Conservation (phyloP, 2,329 filamentous ascomycete species). For the Dothideomycetes sp. region DNA sequence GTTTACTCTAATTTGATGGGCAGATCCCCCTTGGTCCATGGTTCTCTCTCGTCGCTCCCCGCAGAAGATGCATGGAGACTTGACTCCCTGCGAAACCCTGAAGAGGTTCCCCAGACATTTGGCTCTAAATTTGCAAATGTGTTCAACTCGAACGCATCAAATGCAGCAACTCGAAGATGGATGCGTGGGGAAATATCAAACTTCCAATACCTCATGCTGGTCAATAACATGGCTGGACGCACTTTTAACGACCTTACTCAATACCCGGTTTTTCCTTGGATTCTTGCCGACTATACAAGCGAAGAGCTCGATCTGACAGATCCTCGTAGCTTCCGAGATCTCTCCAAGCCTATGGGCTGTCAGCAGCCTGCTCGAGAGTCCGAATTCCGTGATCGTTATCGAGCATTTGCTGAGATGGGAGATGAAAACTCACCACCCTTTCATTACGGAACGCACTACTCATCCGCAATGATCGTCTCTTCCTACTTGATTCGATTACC, state of each 20-base stretch:
- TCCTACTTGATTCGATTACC: conserved; percentile 92
- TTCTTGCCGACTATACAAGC: conserved; percentile 90
- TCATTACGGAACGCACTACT: conserved; percentile 97
- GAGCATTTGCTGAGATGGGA: conserved; percentile 81
- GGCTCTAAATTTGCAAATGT: conserved; percentile 87
- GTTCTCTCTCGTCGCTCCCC: conserved; percentile 47
- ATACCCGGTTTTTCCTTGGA: conserved; percentile 97
- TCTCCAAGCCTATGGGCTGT: conserved; percentile 94
- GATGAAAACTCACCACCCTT: conserved; percentile 69
- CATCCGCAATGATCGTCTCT: conserved; percentile 96
- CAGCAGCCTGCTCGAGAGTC: conserved; percentile 67
- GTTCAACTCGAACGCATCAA: conserved; percentile 74
- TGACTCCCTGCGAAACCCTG: conserved; percentile 65
- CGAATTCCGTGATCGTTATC: conserved; percentile 76
- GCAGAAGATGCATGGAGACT: conserved; percentile 87
- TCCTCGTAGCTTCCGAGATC: conserved; percentile 75
- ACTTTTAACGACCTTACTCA: conserved; percentile 98
- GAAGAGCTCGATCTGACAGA: conserved; percentile 81
- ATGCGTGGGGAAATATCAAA: conserved; percentile 92
- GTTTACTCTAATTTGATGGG: conserved; percentile 65
- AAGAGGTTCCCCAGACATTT: conserved; percentile 57
- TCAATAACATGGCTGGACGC: conserved; percentile 93
- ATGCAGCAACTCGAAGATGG: conserved; percentile 82
- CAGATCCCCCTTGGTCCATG: conserved; percentile 67
- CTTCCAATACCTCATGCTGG: conserved; percentile 96